Conservation (phyloP, 225 moss, liverwort and hornwort species). For the Neckera pumila region DNA sequence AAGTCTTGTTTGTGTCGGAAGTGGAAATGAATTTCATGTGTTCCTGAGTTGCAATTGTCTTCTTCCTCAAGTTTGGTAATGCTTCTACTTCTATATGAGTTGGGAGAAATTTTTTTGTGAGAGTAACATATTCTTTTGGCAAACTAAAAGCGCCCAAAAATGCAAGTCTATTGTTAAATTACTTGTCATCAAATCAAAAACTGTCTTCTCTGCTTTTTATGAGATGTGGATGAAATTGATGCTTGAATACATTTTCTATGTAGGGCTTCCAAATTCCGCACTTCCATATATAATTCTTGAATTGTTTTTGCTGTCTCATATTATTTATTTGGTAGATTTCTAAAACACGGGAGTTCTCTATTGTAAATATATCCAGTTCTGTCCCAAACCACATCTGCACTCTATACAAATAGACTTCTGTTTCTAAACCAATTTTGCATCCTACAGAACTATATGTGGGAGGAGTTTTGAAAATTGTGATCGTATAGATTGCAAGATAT, state of each 20-base stretch:
- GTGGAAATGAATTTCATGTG: not conserved
- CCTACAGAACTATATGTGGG: too few relatives aligned
- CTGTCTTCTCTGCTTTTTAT: rapidly evolving
- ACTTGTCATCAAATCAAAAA: not conserved
- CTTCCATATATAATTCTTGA: not conserved
- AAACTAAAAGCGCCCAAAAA: not conserved
- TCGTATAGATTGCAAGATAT: too few relatives aligned
- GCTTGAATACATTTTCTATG: not conserved
- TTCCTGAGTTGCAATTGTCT: not conserved
- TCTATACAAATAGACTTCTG: too few relatives aligned
- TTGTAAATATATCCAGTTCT: not conserved
- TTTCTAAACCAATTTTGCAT: too few relatives aligned
- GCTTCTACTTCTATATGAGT: not conserved
- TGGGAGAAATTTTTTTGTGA: too few relatives aligned
- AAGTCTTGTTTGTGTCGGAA: not conserved
- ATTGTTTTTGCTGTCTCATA: not conserved
- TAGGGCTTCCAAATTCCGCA: not conserved
- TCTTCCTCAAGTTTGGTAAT: rapidly evolving
- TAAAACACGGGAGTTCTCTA: too few relatives aligned
- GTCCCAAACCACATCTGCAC: not conserved
- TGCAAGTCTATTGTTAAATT: not conserved
- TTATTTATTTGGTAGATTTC: not conserved
- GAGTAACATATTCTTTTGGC: not conserved
- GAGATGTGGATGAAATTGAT: not conserved
- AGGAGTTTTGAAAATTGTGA: too few relatives aligned